phyloP scores from a whole-genome alignment of 2,329 filamentous ascomycete species.

The Ophiostoma sp. region DNA sequence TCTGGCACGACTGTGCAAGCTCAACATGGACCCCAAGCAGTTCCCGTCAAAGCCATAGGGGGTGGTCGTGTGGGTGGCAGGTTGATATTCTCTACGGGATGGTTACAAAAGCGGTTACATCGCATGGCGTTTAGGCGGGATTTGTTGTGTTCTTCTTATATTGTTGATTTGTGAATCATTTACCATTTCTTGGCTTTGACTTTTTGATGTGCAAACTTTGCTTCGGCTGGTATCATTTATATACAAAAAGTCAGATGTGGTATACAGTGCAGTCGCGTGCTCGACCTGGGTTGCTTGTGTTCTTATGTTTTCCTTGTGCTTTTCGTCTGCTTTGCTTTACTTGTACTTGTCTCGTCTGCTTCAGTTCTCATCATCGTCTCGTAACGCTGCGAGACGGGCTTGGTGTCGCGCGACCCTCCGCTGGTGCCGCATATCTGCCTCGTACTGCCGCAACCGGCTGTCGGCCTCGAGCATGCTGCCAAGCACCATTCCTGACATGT shows the following conservation, averaged over 20 bases:
- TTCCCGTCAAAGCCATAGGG: slow-evolving; percentile 47
- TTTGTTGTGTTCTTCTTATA: background rate
- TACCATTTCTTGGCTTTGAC: too few relatives aligned
- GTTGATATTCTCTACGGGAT: background rate
- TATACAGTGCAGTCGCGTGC: background rate
- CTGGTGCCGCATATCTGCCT: slow-evolving; percentile 58
- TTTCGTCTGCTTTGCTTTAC: background rate
- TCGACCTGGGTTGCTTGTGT: too few relatives aligned
- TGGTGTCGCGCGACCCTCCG: slow-evolving; percentile 58
- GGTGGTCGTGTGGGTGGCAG: too few relatives aligned
- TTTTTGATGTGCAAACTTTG: background rate
- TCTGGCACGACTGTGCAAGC: slow-evolving; percentile 81
- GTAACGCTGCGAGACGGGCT: slow-evolving; percentile 36
- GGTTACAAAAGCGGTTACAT: slow-evolving; percentile 1
- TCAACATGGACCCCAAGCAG: slow-evolving; percentile 90
- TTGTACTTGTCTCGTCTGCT: background rate
- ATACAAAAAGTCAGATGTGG: slow-evolving; percentile 3
- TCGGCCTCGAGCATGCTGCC: slow-evolving; percentile 75
- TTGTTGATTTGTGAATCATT: background rate
- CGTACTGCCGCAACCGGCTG: slow-evolving; percentile 59
- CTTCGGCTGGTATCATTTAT: background rate
- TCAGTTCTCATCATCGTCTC: slow-evolving; percentile 21
- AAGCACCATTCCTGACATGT: slow-evolving; percentile 81
- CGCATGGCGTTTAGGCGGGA: slow-evolving; percentile 8
- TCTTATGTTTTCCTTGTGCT: too few relatives aligned